Percentiles rank a stretch among this genome's conserved stretches.
Evolutionary conservation across 148 eudicot species (phyloP).

Genomic region (Fagopyrum homotropicum): DNA sequence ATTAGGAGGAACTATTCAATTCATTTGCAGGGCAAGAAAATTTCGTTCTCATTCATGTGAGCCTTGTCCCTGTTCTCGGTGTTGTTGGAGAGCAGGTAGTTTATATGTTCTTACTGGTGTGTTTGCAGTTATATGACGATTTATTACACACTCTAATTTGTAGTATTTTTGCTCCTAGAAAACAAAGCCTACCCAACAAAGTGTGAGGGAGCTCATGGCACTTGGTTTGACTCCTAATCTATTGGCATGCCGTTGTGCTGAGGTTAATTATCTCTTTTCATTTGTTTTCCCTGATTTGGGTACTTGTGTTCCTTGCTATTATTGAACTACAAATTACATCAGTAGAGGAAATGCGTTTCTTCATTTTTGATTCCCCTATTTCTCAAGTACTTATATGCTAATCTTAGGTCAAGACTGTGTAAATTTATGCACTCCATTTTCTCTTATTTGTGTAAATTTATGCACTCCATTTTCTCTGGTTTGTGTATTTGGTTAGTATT

Average conservation of each 20-base stretch:
- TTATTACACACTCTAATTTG: no score
- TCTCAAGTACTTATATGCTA: no score
- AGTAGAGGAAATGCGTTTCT: neutral
- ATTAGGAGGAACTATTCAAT: neutral
- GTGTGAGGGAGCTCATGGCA: constrained; percentile 91
- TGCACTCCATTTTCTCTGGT: no score
- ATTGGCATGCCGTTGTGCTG: constrained; percentile 91
- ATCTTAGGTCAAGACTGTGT: no score
- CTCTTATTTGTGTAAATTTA: no score
- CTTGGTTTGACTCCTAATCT: constrained; percentile 94
- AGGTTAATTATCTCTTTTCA: constrained; percentile 34
- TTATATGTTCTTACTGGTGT: neutral
- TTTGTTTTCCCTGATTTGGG: no score
- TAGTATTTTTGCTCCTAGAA: constrained; percentile 38
- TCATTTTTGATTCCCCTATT: no score
- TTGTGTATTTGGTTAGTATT: constrained; percentile 37
- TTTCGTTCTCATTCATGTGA: constrained; percentile 89
- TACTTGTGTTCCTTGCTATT: neutral
- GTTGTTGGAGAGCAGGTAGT: constrained; percentile 98
- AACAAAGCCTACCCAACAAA: constrained; percentile 98
- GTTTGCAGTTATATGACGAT: no score
- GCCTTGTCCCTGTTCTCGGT: constrained; percentile 90
- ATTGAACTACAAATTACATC: neutral
- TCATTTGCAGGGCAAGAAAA: constrained; percentile 58
- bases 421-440: no score